These are phyloP conservation scores for Fusarium secorum DNA, from an alignment of 2,329 filamentous ascomycete species.

Conservation along the genomic window DNA sequence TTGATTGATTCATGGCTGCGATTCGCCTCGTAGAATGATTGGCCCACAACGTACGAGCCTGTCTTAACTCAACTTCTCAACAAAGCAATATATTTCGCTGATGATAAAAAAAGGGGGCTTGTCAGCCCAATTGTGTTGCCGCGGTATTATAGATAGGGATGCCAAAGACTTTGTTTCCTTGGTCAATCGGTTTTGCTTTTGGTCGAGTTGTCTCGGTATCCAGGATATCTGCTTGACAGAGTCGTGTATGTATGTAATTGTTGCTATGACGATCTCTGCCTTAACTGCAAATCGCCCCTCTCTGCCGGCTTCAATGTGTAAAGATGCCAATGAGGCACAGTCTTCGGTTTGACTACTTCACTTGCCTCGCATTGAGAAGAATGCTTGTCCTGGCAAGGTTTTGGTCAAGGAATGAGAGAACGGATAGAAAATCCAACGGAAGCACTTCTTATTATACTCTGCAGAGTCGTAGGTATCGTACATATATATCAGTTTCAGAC, in stretches of 20 bases:
- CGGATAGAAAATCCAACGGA: neutral
- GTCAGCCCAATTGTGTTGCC: neutral
- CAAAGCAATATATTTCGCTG: constrained; percentile 17
- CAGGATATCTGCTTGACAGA: neutral
- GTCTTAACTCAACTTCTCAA: neutral
- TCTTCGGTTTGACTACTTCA: neutral
- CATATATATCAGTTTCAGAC: constrained; percentile 40
- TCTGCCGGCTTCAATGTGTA: neutral
- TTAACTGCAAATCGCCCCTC: neutral
- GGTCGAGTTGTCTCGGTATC: neutral
- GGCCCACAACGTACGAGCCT: neutral
- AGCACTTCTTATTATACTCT: constrained; percentile 26
- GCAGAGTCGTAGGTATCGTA: constrained; percentile 18
- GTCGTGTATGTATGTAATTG: neutral
- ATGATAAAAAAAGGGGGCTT: neutral
- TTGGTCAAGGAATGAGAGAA: neutral
- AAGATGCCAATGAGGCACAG: neutral
- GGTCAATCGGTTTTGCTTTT: neutral
- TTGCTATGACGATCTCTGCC: constrained; percentile 14
- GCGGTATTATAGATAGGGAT: neutral
- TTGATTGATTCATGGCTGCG: neutral
- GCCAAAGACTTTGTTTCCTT: neutral
- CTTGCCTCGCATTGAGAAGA: neutral
- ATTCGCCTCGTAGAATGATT: constrained; percentile 25
- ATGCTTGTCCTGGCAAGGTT: neutral